phyloP scores from a whole-genome alignment of 306 rosid genomes.

The barrel medic (Medicago truncatula) region MtrunA17r5.0-ANR NC_053045.1:33766001-33766500 shows the following conservation, averaged over 20 bases:
- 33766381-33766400: too few species aligned
- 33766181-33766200: conserved; percentile 31
- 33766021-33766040: conserved; percentile 38
- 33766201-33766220: conserved; percentile 5
- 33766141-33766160: conserved; percentile 21
- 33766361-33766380: too few species aligned
- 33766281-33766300: not conserved
- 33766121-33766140: conserved; percentile 16
- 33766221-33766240: conserved; percentile 9
- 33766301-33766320: not conserved
- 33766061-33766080: conserved; percentile 11
- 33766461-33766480: too few species aligned
- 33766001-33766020: conserved; percentile 16
- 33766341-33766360: too few species aligned
- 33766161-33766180: conserved; percentile 24
- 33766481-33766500: too few species aligned
- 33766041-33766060: conserved; percentile 5
- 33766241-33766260: conserved; percentile 21
- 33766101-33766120: conserved; percentile 1
- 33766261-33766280: conserved; percentile 7
- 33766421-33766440: too few species aligned
- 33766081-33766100: conserved; percentile 12
- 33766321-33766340: not conserved
- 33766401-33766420: too few species aligned
- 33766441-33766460: too few species aligned